Evolutionary conservation across 1,284 basidiomycete genomes (phyloP).

Genomic region (Entoloma clypeatum): DNA sequence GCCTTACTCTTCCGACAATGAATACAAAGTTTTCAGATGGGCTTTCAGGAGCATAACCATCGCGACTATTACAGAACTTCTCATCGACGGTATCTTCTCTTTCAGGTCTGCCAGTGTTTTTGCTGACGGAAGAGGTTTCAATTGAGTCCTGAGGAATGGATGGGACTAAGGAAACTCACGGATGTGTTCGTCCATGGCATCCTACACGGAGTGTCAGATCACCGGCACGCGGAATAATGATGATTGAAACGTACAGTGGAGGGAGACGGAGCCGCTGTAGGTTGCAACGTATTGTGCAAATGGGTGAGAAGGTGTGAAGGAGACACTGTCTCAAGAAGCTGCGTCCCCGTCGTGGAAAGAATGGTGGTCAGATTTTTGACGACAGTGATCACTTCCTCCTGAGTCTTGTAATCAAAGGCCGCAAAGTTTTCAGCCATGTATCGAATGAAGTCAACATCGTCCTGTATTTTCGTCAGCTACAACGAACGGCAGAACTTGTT

Average conservation of each 20-base stretch:
- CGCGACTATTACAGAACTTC: conserved; percentile 70
- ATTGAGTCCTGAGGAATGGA: too few relatives aligned
- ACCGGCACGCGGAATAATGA: conserved; percentile 1
- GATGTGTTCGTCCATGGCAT: conserved; percentile 17
- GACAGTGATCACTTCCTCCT: conserved; percentile 88
- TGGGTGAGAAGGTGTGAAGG: conserved; percentile 67
- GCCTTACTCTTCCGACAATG: conserved; percentile 81
- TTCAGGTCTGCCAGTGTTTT: conserved; percentile 18
- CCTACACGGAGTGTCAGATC: conserved; percentile 7
- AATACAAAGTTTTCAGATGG: conserved; percentile 77
- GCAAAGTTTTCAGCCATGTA: conserved; percentile 96
- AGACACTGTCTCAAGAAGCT: conserved; percentile 66
- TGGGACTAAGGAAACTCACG: too few relatives aligned
- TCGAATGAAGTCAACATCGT: conserved; percentile 78
- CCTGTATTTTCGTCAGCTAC: conserved; percentile 36
- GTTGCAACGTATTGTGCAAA: conserved; percentile 37
- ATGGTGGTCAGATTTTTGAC: conserved; percentile 78
- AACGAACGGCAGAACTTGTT: conserved; percentile 1
- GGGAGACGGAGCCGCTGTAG: conserved; percentile 6
- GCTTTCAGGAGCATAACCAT: conserved; percentile 83
- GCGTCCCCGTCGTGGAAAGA: conserved; percentile 83
- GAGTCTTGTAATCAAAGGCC: conserved; percentile 88
- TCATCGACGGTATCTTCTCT: conserved; percentile 44
- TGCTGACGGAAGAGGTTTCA: too few relatives aligned
- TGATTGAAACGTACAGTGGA: conserved; percentile 7